A percentile compares a stretch with the other conserved stretches of the same genome.
These are phyloP conservation scores for Crithidia brevicula DNA, from an alignment of 208 protist species.

Conservation along the genomic window DNA sequence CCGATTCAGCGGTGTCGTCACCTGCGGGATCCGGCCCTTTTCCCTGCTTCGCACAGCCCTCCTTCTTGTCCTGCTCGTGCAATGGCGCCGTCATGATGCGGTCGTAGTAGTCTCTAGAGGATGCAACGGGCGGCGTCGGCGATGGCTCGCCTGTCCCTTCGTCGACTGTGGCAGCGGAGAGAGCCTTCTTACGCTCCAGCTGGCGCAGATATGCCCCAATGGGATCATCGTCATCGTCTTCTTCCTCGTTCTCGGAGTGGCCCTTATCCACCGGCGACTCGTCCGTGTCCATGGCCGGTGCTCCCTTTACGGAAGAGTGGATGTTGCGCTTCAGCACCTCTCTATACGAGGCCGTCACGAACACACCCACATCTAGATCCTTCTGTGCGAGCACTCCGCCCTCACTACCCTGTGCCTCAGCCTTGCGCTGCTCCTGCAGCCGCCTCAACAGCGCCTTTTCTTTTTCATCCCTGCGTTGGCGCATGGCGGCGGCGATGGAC, in stretches of 20 bases:
- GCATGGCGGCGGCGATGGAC: constrained; percentile 61
- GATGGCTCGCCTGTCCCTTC: background rate
- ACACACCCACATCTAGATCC: constrained; percentile 74
- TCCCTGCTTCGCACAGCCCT: no score
- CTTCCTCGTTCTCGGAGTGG: background rate
- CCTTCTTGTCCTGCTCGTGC: constrained; percentile 5
- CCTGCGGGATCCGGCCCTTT: no score
- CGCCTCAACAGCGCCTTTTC: constrained; percentile 48
- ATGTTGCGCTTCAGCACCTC: constrained; percentile 49
- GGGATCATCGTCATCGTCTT: constrained; percentile 42
- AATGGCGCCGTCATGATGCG: constrained; percentile 26
- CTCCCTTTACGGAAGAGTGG: background rate
- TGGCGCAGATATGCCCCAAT: constrained; percentile 52
- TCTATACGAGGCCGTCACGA: constrained; percentile 71
- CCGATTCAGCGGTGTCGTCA: background rate
- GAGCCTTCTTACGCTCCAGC: constrained; percentile 33
- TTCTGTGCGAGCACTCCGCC: constrained; percentile 47
- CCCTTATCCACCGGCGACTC: background rate
- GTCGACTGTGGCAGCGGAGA: no score
- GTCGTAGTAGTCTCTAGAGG: constrained; percentile 31
- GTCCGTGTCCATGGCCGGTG: background rate
- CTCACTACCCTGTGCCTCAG: constrained; percentile 42
- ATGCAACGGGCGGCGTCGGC: no score
- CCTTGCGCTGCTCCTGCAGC: constrained; percentile 44
- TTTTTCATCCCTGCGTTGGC: constrained; percentile 44